Conservation (phyloP, 2,329 filamentous ascomycete species). For the Colletotrichum tamarilloi region DNA sequence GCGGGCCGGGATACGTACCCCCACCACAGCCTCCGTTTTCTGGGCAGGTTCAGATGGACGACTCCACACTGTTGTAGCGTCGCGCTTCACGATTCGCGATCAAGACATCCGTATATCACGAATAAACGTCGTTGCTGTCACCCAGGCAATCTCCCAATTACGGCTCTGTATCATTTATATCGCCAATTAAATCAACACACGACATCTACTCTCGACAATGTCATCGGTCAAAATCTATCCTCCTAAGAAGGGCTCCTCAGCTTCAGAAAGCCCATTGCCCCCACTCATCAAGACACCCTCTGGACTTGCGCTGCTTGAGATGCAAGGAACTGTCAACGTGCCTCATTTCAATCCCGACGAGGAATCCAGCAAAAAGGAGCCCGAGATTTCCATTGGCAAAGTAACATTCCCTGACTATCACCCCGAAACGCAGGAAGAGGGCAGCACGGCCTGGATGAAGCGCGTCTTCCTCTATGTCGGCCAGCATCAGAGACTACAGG, state of each 20-base stretch:
- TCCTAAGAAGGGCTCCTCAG: slow-evolving; percentile 38
- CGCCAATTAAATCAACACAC: no score
- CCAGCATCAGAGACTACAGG: slow-evolving; percentile 86
- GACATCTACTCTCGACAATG: slow-evolving; percentile 39
- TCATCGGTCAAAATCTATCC: slow-evolving; percentile 56
- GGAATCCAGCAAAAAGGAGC: slow-evolving; percentile 39
- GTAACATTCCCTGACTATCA: slow-evolving; percentile 83
- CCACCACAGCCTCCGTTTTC: background rate
- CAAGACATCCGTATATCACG: background rate
- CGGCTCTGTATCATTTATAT: no score
- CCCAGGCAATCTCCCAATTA: background rate
- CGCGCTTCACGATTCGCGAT: background rate
- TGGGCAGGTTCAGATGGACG: background rate
- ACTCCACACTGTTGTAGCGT: background rate
- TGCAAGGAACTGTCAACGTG: slow-evolving; percentile 91
- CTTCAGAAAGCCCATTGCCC: slow-evolving; percentile 72
- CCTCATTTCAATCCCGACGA: slow-evolving; percentile 56
- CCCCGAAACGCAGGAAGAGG: slow-evolving; percentile 55
- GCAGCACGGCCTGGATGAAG: slow-evolving; percentile 86
- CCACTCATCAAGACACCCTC: slow-evolving; percentile 87
- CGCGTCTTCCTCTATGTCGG: slow-evolving; percentile 89
- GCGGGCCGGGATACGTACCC: background rate
- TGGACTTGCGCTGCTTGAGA: slow-evolving; percentile 88
- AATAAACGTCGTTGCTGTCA: background rate
- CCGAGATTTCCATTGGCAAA: slow-evolving; percentile 70